Evolutionary conservation across 2,329 filamentous ascomycete species (phyloP), one percentile per base, ranked within the genome.

Genomic region (Cercospora zeae-maydis): DNA sequence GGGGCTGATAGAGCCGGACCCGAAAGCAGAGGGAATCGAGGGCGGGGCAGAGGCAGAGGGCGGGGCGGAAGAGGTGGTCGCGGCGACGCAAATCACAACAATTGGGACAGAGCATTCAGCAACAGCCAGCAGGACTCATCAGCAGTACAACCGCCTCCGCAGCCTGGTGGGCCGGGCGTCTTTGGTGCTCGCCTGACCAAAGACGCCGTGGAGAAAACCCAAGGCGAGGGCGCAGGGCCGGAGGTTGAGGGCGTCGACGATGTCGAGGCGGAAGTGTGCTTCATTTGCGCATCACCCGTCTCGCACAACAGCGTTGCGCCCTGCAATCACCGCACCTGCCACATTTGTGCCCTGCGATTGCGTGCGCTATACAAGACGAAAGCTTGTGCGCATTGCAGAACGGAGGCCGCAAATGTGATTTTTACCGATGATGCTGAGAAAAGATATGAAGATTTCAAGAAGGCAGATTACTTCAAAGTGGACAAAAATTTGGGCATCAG

Each of bases 241-340:
- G 52, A 55, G 51, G 63, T 31, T 27, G 65, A 42, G 33, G 69
- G 61, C 8, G 64, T 54, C 42, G 66, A 65, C 19, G 69, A 58
- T 13, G 70, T 71, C 36, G 75, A 77, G 59, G 88, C 83, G 27
- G 92, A 97, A 66, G 85, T 97, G 65, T 99, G 95, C 84, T 98
- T 98, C 78, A 99, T 99, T 73, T 99, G 95, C 78, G 93, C 95
- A 61, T 96, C 93, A 68, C 86, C 88, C 1, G 88, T 99, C 53
- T 86, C 90, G 54, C 92, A 98, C 79, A 88, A 91, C 71, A 90
- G 93, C 9, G 87, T 99, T 67, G 88, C 93, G 33, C 93, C 95
- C 19, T 99, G 95, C 79, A 98, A 97, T 77, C 95, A 99, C 78
- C 86, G 91, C 62, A 97, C 93, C 54, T 99, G 95, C 75, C 95